Evolutionary conservation across 129 eudicot genomes (phyloP).

Genomic region (Scalesia atractyloides): DNA sequence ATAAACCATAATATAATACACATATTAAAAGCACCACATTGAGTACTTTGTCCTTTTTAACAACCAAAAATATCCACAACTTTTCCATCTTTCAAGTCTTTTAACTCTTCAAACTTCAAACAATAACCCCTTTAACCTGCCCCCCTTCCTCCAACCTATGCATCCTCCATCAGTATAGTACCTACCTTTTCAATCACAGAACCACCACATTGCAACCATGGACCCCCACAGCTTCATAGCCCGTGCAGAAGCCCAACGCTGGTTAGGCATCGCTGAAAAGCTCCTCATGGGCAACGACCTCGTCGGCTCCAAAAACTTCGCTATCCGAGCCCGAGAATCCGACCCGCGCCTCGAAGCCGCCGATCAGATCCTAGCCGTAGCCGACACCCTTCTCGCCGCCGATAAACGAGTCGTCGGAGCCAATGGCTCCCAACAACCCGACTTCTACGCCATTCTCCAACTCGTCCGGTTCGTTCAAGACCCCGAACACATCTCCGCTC

Average conservation of each 20-base stretch:
- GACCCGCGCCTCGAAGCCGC: constrained; percentile 79
- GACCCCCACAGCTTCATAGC: constrained; percentile 61
- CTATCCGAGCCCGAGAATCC: constrained; percentile 84
- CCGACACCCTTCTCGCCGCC: constrained; percentile 75
- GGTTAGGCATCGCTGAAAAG: constrained; percentile 86
- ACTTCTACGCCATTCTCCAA: constrained; percentile 75
- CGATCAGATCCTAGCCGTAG: constrained; percentile 86
- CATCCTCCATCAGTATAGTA: not conserved
- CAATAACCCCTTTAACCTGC: too few relatives aligned
- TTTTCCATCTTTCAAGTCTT: too few relatives aligned
- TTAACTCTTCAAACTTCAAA: too few relatives aligned
- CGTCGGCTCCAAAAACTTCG: constrained; percentile 77
- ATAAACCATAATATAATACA: too few relatives aligned
- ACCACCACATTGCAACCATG: constrained; percentile 39
- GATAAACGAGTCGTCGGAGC: constrained; percentile 52
- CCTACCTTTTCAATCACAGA: not conserved
- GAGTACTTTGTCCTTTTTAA: too few relatives aligned
- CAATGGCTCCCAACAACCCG: constrained; percentile 46
- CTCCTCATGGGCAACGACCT: constrained; percentile 67
- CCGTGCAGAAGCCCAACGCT: constrained; percentile 78
- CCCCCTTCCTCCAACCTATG: not conserved
- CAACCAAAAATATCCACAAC: too few relatives aligned
- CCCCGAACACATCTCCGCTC: constrained; percentile 58
- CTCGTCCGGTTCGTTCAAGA: constrained; percentile 55
- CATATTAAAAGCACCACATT: too few relatives aligned